These are phyloP conservation scores for Pleurotus djamor DNA, from an alignment of 768 basidiomycete species.

Conservation along the genomic window DNA sequence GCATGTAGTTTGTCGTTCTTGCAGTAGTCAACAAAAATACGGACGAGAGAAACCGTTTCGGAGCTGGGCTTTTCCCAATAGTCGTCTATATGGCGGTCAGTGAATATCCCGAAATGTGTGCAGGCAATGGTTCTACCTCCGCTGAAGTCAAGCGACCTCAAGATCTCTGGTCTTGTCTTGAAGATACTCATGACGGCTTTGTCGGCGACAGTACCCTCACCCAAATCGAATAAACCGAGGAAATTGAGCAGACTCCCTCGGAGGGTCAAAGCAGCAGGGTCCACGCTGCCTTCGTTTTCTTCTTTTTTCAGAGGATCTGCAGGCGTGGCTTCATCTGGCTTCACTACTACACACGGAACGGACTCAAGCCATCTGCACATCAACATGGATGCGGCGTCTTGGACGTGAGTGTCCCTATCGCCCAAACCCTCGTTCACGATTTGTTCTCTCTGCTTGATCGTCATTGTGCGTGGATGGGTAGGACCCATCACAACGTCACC, in stretches of 20 bases:
- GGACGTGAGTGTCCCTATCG: constrained; percentile 77
- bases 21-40: constrained; percentile 83
- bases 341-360: constrained; percentile 10
- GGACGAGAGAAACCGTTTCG: constrained; percentile 76
- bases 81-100: constrained; percentile 30
- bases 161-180: constrained; percentile 57
- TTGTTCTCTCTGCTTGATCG: constrained; percentile 70
- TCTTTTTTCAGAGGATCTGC: constrained; percentile 16
- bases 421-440: constrained; percentile 82
- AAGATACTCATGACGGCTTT: constrained; percentile 78
- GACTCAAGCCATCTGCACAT: constrained; percentile 76
- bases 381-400: constrained; percentile 68
- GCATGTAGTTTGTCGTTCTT: constrained; percentile 53
- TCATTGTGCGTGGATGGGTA: constrained; percentile 64
- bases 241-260: constrained; percentile 44
- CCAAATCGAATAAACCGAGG: constrained; percentile 58
- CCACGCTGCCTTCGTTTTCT: constrained; percentile 10
- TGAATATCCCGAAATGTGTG: not conserved
- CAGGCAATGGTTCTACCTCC: constrained; percentile 21
- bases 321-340: constrained; percentile 28
- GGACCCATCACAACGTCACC: constrained; percentile 36
- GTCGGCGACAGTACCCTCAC: constrained; percentile 59
- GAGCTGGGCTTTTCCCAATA: constrained; percentile 75
- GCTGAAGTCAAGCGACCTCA: constrained; percentile 66
- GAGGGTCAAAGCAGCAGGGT: constrained; percentile 15